Evolutionary conservation across 2,329 filamentous ascomycete species (phyloP).

Genomic region (Pseudopithomyces maydicus): DNA sequence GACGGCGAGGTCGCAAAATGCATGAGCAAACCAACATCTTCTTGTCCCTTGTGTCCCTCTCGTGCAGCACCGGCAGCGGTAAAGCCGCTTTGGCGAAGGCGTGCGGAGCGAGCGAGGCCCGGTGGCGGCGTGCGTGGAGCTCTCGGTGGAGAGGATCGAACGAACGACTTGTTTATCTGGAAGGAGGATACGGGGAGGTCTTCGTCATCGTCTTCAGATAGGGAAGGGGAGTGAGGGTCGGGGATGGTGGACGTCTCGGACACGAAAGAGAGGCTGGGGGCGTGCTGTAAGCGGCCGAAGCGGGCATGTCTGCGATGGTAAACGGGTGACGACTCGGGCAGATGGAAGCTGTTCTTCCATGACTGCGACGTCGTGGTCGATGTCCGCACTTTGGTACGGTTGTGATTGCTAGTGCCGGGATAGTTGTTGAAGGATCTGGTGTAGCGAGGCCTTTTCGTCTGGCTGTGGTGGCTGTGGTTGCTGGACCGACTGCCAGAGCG

Average conservation of each 20-base stretch:
- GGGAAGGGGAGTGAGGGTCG: constrained; percentile 62
- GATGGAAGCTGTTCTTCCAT: constrained; percentile 78
- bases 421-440: constrained; percentile 36
- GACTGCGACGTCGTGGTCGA: constrained; percentile 63
- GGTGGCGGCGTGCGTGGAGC: constrained; percentile 50
- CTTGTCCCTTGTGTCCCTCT: constrained; percentile 68
- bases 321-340: constrained; percentile 86
- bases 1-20: constrained; percentile 93
- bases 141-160: constrained; percentile 77
- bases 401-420: constrained; percentile 59
- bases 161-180: constrained; percentile 60
- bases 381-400: constrained; percentile 69
- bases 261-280: constrained; percentile 79
- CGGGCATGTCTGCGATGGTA: constrained; percentile 75
- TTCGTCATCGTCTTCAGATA: constrained; percentile 80
- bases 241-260: constrained; percentile 71
- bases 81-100: constrained; percentile 48
- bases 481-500: constrained; percentile 60
- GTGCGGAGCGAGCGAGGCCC: constrained; percentile 45
- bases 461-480: constrained; percentile 50
- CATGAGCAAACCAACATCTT: constrained; percentile 83
- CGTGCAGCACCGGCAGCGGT: constrained; percentile 44
- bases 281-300: constrained; percentile 67
- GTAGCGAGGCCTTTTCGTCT: constrained; percentile 44
- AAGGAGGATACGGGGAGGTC: constrained; percentile 79